Base-by-base conservation (phyloP, 2,329 filamentous ascomycete species). In the Rutstroemia sp. region DNA sequence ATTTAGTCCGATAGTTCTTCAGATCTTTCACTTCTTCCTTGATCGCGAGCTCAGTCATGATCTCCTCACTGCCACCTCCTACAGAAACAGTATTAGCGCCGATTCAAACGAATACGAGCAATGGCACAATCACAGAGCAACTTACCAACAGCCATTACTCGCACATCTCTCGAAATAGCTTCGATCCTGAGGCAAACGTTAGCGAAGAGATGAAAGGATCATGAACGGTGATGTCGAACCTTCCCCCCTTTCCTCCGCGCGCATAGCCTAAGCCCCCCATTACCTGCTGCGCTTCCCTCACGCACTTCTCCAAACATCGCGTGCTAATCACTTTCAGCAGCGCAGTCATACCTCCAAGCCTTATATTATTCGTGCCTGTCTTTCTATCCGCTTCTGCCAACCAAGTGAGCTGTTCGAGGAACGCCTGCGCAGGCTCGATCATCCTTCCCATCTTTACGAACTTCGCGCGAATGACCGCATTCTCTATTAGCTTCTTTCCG, bases 371-470 rank as follows among this genome's bases (percentile, higher is more conserved):
- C 5, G 54, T 58, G 16, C 59, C 58, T 41, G 30, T 56, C 42
- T 63, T 63, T 38, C 62, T 41, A 59, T 44, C 59, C 5, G 61
- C 8, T 48, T 69, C 66, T 49, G 68, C 64, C 48, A 68, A 37
- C 65, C 64, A 80, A 5, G 79, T 80, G 2, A 85, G 70, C 65
- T 85, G 81, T 62, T 86, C 82, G 57, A 85, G 67, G 71, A 81
- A 85, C 0, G 81, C 79, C 69, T 79, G 82, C 47, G 81, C 79
- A 0, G 79, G 77, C 61, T 85, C 82, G n/a, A 86, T 77, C 61
- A 79, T 75, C 10, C 79, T 73, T 0, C 79, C 81, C 51, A 85
- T 74, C 38, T 77, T 80, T n/a, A 79, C 75, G 14, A 86, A 73
- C 65, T 86, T 85, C 19, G 77, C 72, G 18, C 78, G 75, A 54